These are phyloP conservation scores for Sugiyamaella novakii DNA, from an alignment of 1,139 yeast genomes.

Conservation along the genomic window DNA sequence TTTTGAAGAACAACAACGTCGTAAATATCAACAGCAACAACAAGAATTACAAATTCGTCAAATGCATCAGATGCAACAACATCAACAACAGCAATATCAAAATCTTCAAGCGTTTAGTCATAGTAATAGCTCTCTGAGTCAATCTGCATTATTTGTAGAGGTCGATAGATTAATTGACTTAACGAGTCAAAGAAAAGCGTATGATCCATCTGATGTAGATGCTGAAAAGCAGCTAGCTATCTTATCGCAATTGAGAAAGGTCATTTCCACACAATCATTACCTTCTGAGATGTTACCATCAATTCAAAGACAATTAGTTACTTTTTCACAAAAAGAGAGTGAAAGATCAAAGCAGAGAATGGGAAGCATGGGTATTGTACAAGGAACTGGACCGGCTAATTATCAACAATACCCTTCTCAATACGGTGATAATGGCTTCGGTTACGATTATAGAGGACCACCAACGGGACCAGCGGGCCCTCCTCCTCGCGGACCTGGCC, in stretches of 20 bases:
- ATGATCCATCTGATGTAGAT: slow-evolving; percentile 46
- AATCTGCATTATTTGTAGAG: slow-evolving; percentile 38
- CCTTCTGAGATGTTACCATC: slow-evolving; percentile 45
- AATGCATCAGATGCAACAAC: slow-evolving; percentile 31
- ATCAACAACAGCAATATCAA: slow-evolving; percentile 15
- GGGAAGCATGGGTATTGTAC: background rate
- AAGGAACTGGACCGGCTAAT: background rate
- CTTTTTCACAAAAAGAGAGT: slow-evolving; percentile 37
- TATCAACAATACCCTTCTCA: slow-evolving; percentile 4
- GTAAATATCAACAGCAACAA: slow-evolving; percentile 30
- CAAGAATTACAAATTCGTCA: slow-evolving; percentile 28
- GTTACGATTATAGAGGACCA: slow-evolving; percentile 6
- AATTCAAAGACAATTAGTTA: slow-evolving; percentile 48
- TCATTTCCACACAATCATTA: slow-evolving; percentile 38
- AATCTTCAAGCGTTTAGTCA: slow-evolving; percentile 15
- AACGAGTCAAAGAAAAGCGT: slow-evolving; percentile 44
- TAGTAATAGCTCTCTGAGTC: slow-evolving; percentile 31
- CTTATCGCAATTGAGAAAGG: slow-evolving; percentile 38
- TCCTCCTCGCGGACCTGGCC: slow-evolving; percentile 8
- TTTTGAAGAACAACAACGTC: slow-evolving; percentile 18
- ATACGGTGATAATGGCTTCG: background rate
- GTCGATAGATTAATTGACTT: slow-evolving; percentile 48
- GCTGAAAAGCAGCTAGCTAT: slow-evolving; percentile 42
- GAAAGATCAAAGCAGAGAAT: slow-evolving; percentile 27
- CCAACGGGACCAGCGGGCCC: background rate